These are phyloP conservation scores for Clathrus columnatus DNA, from an alignment of 768 basidiomycete genomes.

Conservation along the genomic window DNA sequence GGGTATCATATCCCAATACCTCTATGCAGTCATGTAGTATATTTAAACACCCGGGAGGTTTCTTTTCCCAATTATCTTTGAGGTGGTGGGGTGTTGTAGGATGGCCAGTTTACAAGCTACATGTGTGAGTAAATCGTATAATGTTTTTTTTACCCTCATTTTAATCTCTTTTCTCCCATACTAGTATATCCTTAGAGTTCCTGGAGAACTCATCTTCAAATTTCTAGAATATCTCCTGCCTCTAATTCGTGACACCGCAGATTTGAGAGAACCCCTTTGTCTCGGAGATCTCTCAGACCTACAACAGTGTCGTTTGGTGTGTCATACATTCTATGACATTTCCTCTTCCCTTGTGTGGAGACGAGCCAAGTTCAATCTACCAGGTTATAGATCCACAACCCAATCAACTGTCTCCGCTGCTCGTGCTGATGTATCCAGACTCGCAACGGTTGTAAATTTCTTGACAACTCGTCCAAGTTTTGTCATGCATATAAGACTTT, in stretches of 20 bases:
- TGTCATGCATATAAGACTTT: not conserved
- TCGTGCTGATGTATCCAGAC: not conserved
- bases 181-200: not conserved
- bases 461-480: not conserved
- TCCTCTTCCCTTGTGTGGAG: constrained; percentile 1
- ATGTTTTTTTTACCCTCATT: too few species aligned
- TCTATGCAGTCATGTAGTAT: not conserved
- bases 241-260: not conserved
- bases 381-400: not conserved
- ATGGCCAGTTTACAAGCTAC: not conserved
- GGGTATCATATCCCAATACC: not conserved
- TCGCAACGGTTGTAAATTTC: not conserved
- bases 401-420: not conserved
- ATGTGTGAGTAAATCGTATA: not conserved
- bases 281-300: constrained; percentile 1
- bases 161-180: not conserved
- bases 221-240: not conserved
- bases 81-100: not conserved
- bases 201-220: constrained; percentile 2
- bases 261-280: not conserved
- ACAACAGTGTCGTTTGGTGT: not conserved
- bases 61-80: not conserved
- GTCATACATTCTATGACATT: not conserved
- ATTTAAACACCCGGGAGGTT: not conserved
- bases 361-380: not conserved